Percentiles rank a stretch among this genome's conserved stretches.
These are phyloP conservation scores for Dothideomycetes sp. DNA, from an alignment of 2,329 filamentous ascomycete species.

Conservation along the genomic window DNA sequence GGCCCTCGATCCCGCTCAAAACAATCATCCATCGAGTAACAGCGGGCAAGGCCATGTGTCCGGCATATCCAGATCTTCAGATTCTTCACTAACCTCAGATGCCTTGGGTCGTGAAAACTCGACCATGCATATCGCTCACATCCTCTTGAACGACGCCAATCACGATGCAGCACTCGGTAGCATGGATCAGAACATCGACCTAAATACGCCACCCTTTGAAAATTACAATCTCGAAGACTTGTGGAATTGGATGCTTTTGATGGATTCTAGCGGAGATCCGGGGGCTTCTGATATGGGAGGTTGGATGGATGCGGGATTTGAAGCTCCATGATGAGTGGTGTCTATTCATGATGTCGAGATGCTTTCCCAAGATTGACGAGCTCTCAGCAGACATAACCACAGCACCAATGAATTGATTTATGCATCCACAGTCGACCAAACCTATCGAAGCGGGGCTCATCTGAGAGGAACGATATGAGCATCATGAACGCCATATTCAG, in stretches of 20 bases:
- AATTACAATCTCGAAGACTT: conserved; percentile 10
- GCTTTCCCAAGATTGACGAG: no score
- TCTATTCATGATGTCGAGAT: no score
- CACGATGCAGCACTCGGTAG: conserved; percentile 1
- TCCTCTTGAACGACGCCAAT: conserved; percentile 1
- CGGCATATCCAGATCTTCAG: not conserved
- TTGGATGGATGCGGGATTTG: conserved; percentile 5
- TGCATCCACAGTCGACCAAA: no score
- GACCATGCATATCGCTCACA: conserved; percentile 8
- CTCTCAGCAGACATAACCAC: no score
- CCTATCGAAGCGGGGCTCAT: no score
- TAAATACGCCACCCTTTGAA: conserved; percentile 1
- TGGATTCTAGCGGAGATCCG: not conserved
- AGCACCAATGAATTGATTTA: no score
- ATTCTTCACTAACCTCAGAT: not conserved
- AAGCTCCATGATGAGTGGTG: conserved; percentile 4
- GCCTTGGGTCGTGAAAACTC: not conserved
- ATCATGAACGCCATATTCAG: no score
- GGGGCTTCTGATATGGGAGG: not conserved
- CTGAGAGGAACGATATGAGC: no score
- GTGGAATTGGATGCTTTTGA: conserved; percentile 9
- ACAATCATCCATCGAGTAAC: conserved; percentile 6
- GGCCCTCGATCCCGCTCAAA: no score
- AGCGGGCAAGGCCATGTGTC: conserved; percentile 1
- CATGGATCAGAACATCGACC: not conserved